phyloP scores from a whole-genome alignment of 2,329 filamentous ascomycete genomes.

The Sclerotinia sclerotiorum region DNA sequence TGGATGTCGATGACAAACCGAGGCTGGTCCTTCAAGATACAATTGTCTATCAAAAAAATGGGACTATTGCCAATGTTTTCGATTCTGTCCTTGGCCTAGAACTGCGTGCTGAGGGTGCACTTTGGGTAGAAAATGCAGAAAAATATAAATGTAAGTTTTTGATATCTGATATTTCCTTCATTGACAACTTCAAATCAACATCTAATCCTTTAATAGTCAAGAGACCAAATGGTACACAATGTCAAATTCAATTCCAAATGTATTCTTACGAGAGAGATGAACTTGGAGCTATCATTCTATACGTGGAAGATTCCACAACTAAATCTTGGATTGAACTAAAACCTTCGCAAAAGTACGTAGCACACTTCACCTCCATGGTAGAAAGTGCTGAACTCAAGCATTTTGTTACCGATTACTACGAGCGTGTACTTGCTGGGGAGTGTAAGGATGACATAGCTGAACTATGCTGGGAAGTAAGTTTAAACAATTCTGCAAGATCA shows the following conservation, averaged over 20 bases:
- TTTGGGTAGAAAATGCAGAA: conserved; percentile 20
- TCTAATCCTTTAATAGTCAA: conserved; percentile 3
- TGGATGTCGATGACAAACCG: conserved; percentile 15
- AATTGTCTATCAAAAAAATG: conserved; percentile 11
- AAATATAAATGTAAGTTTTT: conserved; percentile 17
- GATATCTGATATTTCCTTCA: neutral
- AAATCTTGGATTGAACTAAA: conserved; percentile 16
- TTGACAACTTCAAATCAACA: neutral
- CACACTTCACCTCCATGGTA: conserved; percentile 14
- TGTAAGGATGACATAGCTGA: conserved; percentile 11
- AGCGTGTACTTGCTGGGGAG: conserved; percentile 5
- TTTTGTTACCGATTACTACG: conserved; percentile 24
- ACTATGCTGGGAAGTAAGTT: conserved; percentile 21
- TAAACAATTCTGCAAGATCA: neutral
- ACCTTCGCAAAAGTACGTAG: conserved; percentile 19
- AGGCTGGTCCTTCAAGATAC: conserved; percentile 17
- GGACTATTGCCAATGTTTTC: conserved; percentile 7
- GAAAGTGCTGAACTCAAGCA: conserved; percentile 21
- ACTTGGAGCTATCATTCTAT: conserved; percentile 17
- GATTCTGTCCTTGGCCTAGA: conserved; percentile 8
- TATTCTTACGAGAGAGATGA: conserved; percentile 21
- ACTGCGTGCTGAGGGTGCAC: conserved; percentile 12
- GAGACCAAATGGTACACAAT: conserved; percentile 19
- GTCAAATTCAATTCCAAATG: conserved; percentile 12
- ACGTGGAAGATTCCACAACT: conserved; percentile 17